phyloP scores from a whole-genome alignment of 352 stramenopile genomes.

The Phytopythium delawarense region DNA sequence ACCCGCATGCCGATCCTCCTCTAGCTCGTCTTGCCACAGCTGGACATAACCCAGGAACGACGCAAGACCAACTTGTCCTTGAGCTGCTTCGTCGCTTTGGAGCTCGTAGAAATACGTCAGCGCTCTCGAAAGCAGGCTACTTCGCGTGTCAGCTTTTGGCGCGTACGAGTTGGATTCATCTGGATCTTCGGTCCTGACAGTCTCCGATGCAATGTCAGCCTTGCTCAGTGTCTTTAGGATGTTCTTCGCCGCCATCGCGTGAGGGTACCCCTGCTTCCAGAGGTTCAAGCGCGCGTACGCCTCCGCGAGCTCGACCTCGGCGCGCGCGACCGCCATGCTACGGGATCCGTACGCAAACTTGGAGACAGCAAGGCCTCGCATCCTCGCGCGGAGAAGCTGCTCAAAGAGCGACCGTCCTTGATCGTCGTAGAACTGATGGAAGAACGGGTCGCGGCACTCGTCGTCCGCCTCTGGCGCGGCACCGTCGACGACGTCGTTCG shows the following conservation, averaged over 20 bases:
- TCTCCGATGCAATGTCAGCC: background rate
- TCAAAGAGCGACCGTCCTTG: conserved; percentile 51
- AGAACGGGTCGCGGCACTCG: conserved; percentile 46
- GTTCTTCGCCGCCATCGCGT: conserved; percentile 29
- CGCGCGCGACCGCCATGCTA: conserved; percentile 32
- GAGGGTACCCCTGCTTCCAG: conserved; percentile 64
- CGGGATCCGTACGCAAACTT: conserved; percentile 42
- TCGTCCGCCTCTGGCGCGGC: conserved; percentile 24
- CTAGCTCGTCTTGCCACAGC: conserved; percentile 6
- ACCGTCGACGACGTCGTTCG: background rate
- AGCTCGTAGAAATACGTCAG: conserved; percentile 26
- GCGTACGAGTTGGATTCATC: background rate
- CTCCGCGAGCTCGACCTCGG: conserved; percentile 54
- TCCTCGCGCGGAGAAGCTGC: conserved; percentile 47
- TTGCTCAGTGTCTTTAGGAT: conserved; percentile 32
- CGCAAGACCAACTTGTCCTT: conserved; percentile 15
- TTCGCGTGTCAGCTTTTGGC: background rate
- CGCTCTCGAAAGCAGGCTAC: conserved; percentile 13
- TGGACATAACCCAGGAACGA: conserved; percentile 10
- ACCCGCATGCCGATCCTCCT: background rate
- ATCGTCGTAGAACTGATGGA: conserved; percentile 58
- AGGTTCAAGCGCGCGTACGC: conserved; percentile 52
- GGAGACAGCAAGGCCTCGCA: conserved; percentile 48
- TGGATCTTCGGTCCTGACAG: background rate
- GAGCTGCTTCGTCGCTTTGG: conserved; percentile 16